These are phyloP conservation scores for Aspergillus hancockii DNA, from an alignment of 495 filamentous ascomycete species.

Conservation along the genomic window DNA sequence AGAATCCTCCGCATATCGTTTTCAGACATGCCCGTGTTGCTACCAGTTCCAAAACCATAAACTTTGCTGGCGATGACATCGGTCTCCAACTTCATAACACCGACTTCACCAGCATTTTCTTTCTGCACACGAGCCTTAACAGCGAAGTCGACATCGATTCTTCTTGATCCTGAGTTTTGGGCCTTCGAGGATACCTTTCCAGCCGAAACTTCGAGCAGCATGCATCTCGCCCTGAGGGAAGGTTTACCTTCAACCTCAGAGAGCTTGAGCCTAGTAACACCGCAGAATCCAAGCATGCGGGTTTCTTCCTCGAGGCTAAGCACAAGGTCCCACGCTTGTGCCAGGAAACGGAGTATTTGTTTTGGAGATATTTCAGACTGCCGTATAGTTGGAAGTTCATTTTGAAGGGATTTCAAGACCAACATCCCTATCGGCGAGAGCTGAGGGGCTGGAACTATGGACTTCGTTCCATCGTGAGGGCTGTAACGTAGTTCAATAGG, in stretches of 20 bases:
- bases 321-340: conserved; percentile 43
- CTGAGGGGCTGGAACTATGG: conserved; percentile 1
- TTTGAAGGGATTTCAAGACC: conserved; percentile 41
- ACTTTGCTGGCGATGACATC: conserved; percentile 46
- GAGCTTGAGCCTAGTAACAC: conserved; percentile 44
- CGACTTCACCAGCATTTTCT: conserved; percentile 21
- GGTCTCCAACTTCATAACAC: conserved; percentile 39
- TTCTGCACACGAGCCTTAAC: conserved; percentile 31
- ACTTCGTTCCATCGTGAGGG: conserved; percentile 19
- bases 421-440: conserved; percentile 39
- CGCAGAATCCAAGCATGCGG: conserved; percentile 49
- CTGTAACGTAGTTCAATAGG: conserved; percentile 33
- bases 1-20: conserved; percentile 43
- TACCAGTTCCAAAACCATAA: conserved; percentile 42
- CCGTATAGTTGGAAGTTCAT: conserved; percentile 31
- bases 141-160: conserved; percentile 48
- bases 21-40: conserved; percentile 34
- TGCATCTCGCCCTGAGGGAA: conserved; percentile 44
- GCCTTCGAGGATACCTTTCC: conserved; percentile 17
- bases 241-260: conserved; percentile 30
- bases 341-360: conserved; percentile 40
- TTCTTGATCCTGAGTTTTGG: conserved; percentile 16
- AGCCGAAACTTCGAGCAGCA: conserved; percentile 32
- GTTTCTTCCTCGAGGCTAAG: conserved; percentile 45
- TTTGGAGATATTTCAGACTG: conserved; percentile 37